Conservation (phyloP, 148 eudicot genomes). For the Camellia japonica region DNA sequence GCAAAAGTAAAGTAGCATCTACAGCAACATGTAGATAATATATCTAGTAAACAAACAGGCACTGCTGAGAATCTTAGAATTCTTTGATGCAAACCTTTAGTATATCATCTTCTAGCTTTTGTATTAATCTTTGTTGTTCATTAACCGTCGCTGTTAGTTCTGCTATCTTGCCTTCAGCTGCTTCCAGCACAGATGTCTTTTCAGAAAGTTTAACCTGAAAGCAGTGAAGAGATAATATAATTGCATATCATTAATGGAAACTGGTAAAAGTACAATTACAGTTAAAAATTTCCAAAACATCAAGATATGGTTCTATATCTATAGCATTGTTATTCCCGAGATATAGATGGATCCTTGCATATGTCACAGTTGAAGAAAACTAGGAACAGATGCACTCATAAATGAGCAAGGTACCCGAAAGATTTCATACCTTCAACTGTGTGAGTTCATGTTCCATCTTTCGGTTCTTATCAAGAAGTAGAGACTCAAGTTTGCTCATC, state of each 20-base stretch:
- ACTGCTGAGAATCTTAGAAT: neutral
- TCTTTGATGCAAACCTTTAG: constrained; percentile 52
- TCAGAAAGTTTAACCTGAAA: constrained; percentile 88
- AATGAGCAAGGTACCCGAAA: neutral
- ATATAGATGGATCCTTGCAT: neutral
- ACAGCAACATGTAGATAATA: neutral
- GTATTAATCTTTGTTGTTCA: constrained; percentile 84
- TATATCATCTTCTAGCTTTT: constrained; percentile 99
- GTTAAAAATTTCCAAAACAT: constrained; percentile 1
- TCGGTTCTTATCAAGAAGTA: constrained; percentile 95
- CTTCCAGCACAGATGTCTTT: constrained; percentile 68
- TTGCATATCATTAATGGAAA: neutral
- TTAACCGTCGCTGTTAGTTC: constrained; percentile 65
- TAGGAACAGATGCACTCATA: neutral
- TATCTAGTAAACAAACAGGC: neutral
- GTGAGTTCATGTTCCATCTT: constrained; percentile 99
- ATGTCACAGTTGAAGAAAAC: neutral
- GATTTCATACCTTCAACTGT: constrained; percentile 68
- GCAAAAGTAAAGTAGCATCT: neutral
- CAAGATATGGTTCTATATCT: neutral
- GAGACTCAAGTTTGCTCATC: constrained; percentile 96
- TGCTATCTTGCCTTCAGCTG: constrained; percentile 71
- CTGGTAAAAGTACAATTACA: neutral
- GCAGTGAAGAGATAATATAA: constrained; percentile 1
- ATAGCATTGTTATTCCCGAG: neutral